These are phyloP conservation scores for Rhizopogon vinicolor DNA, from an alignment of 768 basidiomycete species.

Conservation along the genomic window DNA sequence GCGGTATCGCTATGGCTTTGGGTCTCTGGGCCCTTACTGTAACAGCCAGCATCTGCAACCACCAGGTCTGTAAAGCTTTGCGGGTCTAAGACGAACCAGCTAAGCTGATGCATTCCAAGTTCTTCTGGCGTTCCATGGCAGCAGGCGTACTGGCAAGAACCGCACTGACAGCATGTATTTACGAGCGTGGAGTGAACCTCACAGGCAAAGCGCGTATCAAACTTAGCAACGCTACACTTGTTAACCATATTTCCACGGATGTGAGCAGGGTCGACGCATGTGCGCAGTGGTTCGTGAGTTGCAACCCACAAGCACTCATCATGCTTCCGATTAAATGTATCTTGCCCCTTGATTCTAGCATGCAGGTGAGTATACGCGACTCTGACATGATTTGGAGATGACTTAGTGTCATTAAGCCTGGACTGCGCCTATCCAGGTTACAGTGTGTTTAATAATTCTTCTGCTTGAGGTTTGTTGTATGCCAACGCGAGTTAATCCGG, in stretches of 20 bases:
- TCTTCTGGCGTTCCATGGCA: constrained; percentile 68
- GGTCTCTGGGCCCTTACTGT: too few species aligned
- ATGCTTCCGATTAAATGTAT: background rate
- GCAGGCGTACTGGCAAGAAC: constrained; percentile 62
- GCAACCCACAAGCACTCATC: background rate
- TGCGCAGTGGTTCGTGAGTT: constrained; percentile 60
- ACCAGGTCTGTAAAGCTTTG: constrained; percentile 41
- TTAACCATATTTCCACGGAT: constrained; percentile 64
- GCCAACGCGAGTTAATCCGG: background rate
- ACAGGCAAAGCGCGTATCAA: constrained; percentile 61
- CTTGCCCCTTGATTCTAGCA: constrained; percentile 24
- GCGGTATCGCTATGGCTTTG: too few species aligned
- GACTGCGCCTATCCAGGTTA: constrained; percentile 67
- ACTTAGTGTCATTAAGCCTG: constrained; percentile 34
- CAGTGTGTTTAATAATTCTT: constrained; percentile 56
- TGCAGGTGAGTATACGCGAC: constrained; percentile 26
- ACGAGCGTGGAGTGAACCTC: constrained; percentile 62
- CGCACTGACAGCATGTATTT: constrained; percentile 65
- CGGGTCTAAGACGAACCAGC: background rate
- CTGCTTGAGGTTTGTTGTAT: constrained; percentile 41
- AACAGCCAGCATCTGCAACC: constrained; percentile 49
- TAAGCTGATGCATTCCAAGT: constrained; percentile 28
- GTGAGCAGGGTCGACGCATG: constrained; percentile 37
- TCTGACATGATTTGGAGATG: background rate
- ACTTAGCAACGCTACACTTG: constrained; percentile 55